Base-by-base conservation (phyloP, 257 asterid species). In the Nicotiana sylvestris region DNA sequence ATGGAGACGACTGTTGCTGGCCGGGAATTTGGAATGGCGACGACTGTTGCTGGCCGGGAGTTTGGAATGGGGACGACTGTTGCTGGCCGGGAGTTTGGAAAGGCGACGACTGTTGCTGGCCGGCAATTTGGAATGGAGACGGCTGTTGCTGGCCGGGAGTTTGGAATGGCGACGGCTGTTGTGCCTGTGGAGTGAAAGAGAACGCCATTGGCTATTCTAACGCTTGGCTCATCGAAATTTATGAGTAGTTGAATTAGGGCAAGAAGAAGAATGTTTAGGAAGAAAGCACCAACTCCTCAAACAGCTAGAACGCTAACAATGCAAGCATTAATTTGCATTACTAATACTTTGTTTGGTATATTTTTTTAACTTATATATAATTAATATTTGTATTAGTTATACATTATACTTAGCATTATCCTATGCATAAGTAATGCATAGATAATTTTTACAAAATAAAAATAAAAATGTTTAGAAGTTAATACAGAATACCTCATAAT, bases 131-230 rank as follows among this genome's bases (percentile, higher is more conserved):
- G 61, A 89, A 87, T 51, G 80, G 84, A 0, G 85, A 58, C 29
- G 90, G 33, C 17, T 90, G 97, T 55, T 81, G 88, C 78, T 80
- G 83, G 12, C 67, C 84, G 2, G 91, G 90, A 35, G 92, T 83
- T 76, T 83, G 89, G 69, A 90, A 86, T 2, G 66, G 74, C 7
- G 91, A 84, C 29, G 84, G 88, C 82, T 87, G 93, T 51, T 85
- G 97, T 79, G 76, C 86, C 72, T 78, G 89, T 18, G 90, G 92
- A 58, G 91, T 83, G 86, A 95, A 95, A 5, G 93, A 87, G 87
- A 94, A 93, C 8, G 94, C 86, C 94, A 92, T 94, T 80, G 72
- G 9, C 82, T 58, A 56, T 76, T 85, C 37, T 33, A 29, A 58
- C 55, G 82, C 61, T 84, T 72, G 21, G 61, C 25, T 46, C 79